A percentile compares a stretch with the other conserved stretches of the same genome.
phyloP scores from a whole-genome alignment of 2,329 filamentous ascomycete genomes.

The Alternaria viburni region DNA sequence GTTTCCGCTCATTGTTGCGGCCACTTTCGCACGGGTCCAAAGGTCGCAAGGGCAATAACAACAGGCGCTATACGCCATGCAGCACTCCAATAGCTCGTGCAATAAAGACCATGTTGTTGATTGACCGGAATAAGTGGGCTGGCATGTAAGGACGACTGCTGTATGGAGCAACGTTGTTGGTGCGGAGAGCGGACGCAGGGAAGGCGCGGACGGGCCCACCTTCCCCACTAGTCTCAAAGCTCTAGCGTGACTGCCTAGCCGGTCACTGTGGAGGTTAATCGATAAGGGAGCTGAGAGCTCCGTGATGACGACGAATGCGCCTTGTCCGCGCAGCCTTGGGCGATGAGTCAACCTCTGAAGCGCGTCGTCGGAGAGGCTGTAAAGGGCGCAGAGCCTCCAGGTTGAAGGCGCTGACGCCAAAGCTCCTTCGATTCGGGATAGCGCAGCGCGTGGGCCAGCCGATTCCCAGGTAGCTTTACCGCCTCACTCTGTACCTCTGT shows the following conservation, averaged over 20 bases:
- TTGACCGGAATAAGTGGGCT: not conserved
- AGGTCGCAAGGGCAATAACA: constrained; percentile 2
- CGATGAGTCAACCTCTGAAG: constrained; percentile 14
- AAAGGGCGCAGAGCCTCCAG: constrained; percentile 17
- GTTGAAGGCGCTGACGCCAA: constrained; percentile 12
- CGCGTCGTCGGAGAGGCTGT: not conserved
- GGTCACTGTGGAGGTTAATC: constrained; percentile 21
- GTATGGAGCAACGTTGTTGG: constrained; percentile 20
- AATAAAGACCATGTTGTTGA: not conserved
- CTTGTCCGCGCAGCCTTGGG: constrained; percentile 12
- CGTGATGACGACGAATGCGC: constrained; percentile 1
- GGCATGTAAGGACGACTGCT: not conserved
- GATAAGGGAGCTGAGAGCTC: constrained; percentile 22
- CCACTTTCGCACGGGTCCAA: constrained; percentile 63
- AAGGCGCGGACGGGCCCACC: constrained; percentile 26
- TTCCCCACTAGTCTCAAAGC: constrained; percentile 19
- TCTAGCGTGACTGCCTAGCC: constrained; percentile 28
- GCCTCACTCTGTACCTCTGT: constrained; percentile 28
- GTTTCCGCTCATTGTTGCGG: constrained; percentile 71
- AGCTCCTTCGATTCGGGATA: constrained; percentile 13
- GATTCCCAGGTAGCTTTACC: constrained; percentile 27
- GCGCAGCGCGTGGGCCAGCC: constrained; percentile 21
- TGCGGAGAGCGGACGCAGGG: constrained; percentile 30
- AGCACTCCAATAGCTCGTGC: not conserved
- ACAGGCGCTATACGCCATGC: not conserved